Percentiles rank a stretch among this genome's conserved stretches.
Evolutionary conservation across 176 grass and related monocot genomes (phyloP).

Genomic region (Eleusine indica): DNA sequence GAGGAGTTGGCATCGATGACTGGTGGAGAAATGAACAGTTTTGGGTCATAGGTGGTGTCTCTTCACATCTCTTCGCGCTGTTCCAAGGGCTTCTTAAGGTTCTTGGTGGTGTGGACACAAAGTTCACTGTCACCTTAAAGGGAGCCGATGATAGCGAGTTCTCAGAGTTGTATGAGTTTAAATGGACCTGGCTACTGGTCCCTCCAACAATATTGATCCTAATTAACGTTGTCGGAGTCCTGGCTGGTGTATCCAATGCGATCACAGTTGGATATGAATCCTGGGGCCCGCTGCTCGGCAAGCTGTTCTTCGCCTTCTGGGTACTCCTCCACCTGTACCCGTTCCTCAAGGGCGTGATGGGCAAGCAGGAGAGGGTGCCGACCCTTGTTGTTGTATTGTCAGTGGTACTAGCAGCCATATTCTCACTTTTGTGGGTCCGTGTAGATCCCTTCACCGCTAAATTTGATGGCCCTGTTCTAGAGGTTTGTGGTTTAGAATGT

Average conservation of each 20-base stretch:
- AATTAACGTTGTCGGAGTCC: slow-evolving; percentile 7
- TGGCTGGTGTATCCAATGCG: slow-evolving; percentile 32
- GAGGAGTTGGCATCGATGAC: slow-evolving; percentile 31
- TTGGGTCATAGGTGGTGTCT: slow-evolving; percentile 39
- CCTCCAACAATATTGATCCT: slow-evolving; percentile 32
- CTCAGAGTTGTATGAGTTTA: slow-evolving; percentile 32
- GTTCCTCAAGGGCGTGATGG: slow-evolving; percentile 40
- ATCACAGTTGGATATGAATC: slow-evolving; percentile 34
- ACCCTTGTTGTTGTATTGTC: slow-evolving; percentile 44
- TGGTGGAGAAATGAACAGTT: slow-evolving; percentile 47
- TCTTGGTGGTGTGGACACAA: slow-evolving; percentile 33
- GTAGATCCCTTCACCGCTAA: slow-evolving; percentile 11
- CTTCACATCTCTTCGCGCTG: slow-evolving; percentile 21
- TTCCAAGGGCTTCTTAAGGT: slow-evolving; percentile 44
- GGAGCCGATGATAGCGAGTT: slow-evolving; percentile 3
- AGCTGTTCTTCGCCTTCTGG: slow-evolving; percentile 45
- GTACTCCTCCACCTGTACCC: slow-evolving; percentile 45
- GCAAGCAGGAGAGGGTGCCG: slow-evolving; percentile 29
- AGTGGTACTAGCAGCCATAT: slow-evolving; percentile 38
- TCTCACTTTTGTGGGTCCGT: slow-evolving; percentile 49
- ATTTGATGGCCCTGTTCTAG: slow-evolving; percentile 35
- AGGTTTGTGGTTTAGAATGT: slow-evolving; percentile 39
- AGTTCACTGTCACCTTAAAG: slow-evolving; percentile 37
- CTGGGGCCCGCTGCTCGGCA: slow-evolving; percentile 34
- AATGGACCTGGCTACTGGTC: slow-evolving; percentile 34